phyloP scores from a whole-genome alignment of 352 stramenopile species.

The Phytopythium sindhum region DNA sequence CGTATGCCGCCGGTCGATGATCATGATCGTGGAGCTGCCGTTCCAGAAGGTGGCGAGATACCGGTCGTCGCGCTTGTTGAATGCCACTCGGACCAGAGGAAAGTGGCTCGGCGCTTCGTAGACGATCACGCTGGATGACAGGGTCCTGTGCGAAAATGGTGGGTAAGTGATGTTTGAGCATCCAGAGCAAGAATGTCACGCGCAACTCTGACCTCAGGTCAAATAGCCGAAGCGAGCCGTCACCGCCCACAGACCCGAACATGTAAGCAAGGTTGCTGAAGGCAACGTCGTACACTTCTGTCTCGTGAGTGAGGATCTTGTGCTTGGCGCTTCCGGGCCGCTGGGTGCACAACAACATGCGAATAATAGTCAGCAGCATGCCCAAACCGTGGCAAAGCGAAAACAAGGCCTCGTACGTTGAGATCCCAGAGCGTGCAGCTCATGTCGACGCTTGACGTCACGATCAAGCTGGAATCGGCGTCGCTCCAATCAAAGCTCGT shows the following conservation, averaged over 20 bases:
- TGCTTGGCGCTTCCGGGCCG: slow-evolving; percentile 70
- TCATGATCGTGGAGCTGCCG: slow-evolving; percentile 89
- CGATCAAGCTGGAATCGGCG: slow-evolving; percentile 93
- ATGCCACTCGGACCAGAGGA: slow-evolving; percentile 93
- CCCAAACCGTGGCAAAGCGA: not conserved
- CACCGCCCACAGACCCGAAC: slow-evolving; percentile 96
- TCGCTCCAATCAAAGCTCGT: slow-evolving; percentile 99
- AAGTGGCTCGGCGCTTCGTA: slow-evolving; percentile 91
- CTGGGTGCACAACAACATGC: slow-evolving; percentile 21
- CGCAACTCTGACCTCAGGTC: slow-evolving; percentile 86
- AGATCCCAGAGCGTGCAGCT: slow-evolving; percentile 99
- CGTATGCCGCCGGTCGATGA: slow-evolving; percentile 96
- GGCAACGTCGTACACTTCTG: slow-evolving; percentile 98
- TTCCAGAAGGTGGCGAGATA: slow-evolving; percentile 95
- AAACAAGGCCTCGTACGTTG: slow-evolving; percentile 51
- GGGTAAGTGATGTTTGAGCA: not conserved
- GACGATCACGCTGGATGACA: slow-evolving; percentile 95
- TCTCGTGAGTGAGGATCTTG: slow-evolving; percentile 98
- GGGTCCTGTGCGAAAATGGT: slow-evolving; percentile 21
- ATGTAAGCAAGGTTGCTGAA: slow-evolving; percentile 91
- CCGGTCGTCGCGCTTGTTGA: slow-evolving; percentile 97
- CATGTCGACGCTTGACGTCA: slow-evolving; percentile 96
- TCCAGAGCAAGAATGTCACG: not conserved
- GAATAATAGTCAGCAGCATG: not conserved
- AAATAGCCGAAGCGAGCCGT: slow-evolving; percentile 96